These are phyloP conservation scores for Plasmodium sp. DNA, from an alignment of 169 alveolate genomes.

Conservation along the genomic window DNA sequence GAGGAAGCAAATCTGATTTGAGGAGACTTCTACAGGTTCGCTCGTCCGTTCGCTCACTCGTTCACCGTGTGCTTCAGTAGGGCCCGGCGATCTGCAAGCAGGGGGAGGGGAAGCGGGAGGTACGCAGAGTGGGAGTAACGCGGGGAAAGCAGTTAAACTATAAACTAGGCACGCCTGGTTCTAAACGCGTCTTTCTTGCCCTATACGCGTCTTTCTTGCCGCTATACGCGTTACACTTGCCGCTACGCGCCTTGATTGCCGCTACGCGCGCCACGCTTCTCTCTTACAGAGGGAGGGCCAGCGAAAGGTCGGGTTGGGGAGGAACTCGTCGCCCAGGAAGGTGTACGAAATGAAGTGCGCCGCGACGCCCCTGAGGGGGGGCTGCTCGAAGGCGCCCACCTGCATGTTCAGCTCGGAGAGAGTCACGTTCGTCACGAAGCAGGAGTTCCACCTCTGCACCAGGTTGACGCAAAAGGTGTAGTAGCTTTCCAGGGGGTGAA, in stretches of 20 bases:
- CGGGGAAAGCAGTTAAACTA: neutral
- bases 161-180: no score
- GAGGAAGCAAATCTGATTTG: neutral
- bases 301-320: conserved; percentile 46
- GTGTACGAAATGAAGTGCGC: conserved; percentile 49
- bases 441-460: conserved; percentile 13
- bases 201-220: no score
- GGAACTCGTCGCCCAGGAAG: conserved; percentile 37
- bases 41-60: neutral
- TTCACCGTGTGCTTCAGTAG: neutral
- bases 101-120: neutral
- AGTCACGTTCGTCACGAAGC: conserved; percentile 48
- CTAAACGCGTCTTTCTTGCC: no score
- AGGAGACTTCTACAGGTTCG: neutral
- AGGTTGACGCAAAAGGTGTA: conserved; percentile 13
- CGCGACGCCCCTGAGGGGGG: neutral
- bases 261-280: no score
- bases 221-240: no score
- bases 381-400: neutral
- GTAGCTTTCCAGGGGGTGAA: conserved; percentile 44
- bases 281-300: conserved; percentile 21
- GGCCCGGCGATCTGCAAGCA: neutral
- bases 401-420: neutral
- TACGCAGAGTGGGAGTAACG: neutral
- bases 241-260: no score